Evolutionary conservation across 2,329 filamentous ascomycete genomes (phyloP).

Genomic region (Coniochaeta sp.): DNA sequence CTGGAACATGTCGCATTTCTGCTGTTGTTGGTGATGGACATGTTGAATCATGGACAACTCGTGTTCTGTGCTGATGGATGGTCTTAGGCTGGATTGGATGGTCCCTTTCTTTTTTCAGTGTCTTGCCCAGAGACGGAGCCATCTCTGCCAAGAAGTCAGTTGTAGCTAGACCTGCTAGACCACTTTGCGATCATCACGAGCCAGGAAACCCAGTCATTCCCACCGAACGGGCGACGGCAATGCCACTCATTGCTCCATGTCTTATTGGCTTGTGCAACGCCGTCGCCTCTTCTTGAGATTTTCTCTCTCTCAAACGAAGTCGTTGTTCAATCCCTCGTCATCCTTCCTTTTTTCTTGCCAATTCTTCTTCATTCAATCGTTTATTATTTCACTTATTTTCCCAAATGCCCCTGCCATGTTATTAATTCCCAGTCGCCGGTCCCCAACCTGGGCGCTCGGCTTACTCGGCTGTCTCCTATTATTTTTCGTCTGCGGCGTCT

Average conservation of each 20-base stretch:
- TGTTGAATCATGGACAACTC: not conserved
- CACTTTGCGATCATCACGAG: not conserved
- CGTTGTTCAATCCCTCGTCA: not conserved
- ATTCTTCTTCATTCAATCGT: not conserved
- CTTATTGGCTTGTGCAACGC: not conserved
- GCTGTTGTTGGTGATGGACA: too few relatives aligned
- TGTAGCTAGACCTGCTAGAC: too few relatives aligned
- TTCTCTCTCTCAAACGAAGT: not conserved
- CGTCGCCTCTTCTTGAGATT: not conserved
- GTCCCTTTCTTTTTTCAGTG: not conserved
- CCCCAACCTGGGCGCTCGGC: not conserved
- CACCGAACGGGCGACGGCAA: too few relatives aligned
- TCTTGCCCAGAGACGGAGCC: not conserved
- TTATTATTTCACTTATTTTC: too few relatives aligned
- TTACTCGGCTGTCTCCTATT: not conserved
- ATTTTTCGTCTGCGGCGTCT: not conserved
- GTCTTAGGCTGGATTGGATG: too few relatives aligned
- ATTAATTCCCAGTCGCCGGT: not conserved
- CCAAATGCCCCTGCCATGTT: not conserved
- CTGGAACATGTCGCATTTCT: too few relatives aligned
- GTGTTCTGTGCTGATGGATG: too few relatives aligned
- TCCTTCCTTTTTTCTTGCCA: not conserved
- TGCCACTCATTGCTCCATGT: not conserved
- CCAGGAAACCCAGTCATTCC: not conserved
- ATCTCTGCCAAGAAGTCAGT: conserved; percentile 1